Percentiles rank a stretch among this genome's conserved stretches.
These are phyloP conservation scores for Grigorovia transvaalensis DNA, from an alignment of 805 yeast genomes.

Conservation along the genomic window DNA sequence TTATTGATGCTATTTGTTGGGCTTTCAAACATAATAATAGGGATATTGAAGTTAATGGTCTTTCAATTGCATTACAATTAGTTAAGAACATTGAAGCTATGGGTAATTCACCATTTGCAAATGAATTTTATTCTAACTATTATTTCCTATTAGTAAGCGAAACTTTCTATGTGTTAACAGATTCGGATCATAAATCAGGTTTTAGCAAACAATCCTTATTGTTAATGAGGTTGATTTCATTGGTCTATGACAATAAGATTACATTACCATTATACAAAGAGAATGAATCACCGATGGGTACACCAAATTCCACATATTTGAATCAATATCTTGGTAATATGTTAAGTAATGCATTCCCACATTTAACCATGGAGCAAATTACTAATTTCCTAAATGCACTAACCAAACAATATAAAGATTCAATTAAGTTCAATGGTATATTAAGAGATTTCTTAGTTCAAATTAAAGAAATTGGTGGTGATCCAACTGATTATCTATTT, in stretches of 20 bases:
- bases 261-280: slow-evolving; percentile 66
- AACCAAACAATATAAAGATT: slow-evolving; percentile 62
- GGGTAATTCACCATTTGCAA: slow-evolving; percentile 59
- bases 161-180: slow-evolving; percentile 86
- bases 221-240: slow-evolving; percentile 69
- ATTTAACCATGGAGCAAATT: slow-evolving; percentile 74
- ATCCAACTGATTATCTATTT: slow-evolving; percentile 84
- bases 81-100: slow-evolving; percentile 74
- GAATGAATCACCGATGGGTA: slow-evolving; percentile 79
- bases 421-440: slow-evolving; percentile 65
- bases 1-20: slow-evolving; percentile 93
- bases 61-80: slow-evolving; percentile 72
- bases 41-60: slow-evolving; percentile 90
- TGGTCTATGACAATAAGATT: slow-evolving; percentile 70
- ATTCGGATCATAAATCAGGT: slow-evolving; percentile 96
- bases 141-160: slow-evolving; percentile 85
- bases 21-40: slow-evolving; percentile 96
- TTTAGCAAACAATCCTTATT: slow-evolving; percentile 80
- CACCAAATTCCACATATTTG: slow-evolving; percentile 68
- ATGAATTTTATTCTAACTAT: slow-evolving; percentile 79
- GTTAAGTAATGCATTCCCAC: slow-evolving; percentile 85
- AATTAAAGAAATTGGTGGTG: slow-evolving; percentile 92
- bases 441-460: slow-evolving; percentile 94
- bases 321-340: slow-evolving; percentile 74
- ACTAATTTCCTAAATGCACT: slow-evolving; percentile 71